phyloP scores from a whole-genome alignment of 2,329 filamentous ascomycete species.

The Penicillium sp. region DNA sequence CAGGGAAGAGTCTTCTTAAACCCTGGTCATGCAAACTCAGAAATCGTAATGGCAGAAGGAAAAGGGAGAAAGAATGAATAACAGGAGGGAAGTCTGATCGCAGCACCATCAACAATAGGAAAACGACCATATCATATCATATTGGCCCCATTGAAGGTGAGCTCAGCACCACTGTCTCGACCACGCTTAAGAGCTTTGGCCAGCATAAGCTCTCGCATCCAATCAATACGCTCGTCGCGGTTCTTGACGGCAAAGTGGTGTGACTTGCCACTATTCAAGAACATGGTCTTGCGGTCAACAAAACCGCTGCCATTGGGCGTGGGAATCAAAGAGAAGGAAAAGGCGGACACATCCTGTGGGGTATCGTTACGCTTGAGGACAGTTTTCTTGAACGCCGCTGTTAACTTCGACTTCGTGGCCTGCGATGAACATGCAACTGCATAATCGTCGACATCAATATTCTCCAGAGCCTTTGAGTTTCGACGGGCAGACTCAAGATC shows the following conservation, averaged over 20 bases:
- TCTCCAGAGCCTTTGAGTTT: conserved; percentile 21
- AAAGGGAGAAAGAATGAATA: not conserved
- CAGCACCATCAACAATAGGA: no score
- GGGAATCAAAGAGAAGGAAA: conserved; percentile 45
- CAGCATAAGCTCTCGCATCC: conserved; percentile 56
- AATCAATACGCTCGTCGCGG: conserved; percentile 89
- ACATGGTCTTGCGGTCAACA: conserved; percentile 38
- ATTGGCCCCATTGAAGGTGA: conserved; percentile 30
- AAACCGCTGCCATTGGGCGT: conserved; percentile 45
- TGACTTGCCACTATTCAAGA: conserved; percentile 65
- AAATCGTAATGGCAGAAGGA: conserved; percentile 2
- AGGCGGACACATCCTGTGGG: conserved; percentile 31
- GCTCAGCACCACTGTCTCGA: conserved; percentile 28
- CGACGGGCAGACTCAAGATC: conserved; percentile 13
- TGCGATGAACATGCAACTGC: conserved; percentile 62
- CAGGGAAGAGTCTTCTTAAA: not conserved
- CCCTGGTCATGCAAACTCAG: not conserved
- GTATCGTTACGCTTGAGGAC: conserved; percentile 45
- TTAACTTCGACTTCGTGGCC: conserved; percentile 73
- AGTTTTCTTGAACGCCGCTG: conserved; percentile 72
- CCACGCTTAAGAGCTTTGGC: conserved; percentile 40
- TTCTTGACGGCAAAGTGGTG: conserved; percentile 90
- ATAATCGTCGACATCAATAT: conserved; percentile 16
- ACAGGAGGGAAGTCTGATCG: no score
- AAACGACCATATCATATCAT: conserved; percentile 17